These are phyloP conservation scores for Botrytis fragariae DNA, from an alignment of 2,329 filamentous ascomycete genomes.

Conservation along the genomic window DNA sequence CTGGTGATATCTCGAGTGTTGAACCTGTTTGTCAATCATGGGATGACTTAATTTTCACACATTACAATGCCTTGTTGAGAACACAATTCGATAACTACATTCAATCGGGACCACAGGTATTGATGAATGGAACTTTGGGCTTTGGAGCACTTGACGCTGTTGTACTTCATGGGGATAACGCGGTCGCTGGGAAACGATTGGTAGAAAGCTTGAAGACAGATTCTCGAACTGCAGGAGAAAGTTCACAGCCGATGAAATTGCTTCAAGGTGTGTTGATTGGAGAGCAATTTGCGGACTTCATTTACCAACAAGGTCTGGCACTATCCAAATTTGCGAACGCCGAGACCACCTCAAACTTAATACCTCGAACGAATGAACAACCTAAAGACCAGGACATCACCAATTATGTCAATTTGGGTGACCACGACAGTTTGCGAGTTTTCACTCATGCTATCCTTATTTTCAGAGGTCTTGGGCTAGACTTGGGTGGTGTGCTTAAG, in stretches of 20 bases:
- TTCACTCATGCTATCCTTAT: constrained; percentile 69
- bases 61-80: constrained; percentile 82
- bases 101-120: constrained; percentile 51
- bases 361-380: constrained; percentile 42
- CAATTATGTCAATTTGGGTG: constrained; percentile 53
- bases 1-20: constrained; percentile 77
- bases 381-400: constrained; percentile 41
- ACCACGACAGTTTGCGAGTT: constrained; percentile 65
- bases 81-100: constrained; percentile 76
- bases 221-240: constrained; percentile 54
- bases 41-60: constrained; percentile 83
- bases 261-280: constrained; percentile 75
- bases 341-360: constrained; percentile 44
- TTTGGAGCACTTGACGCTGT: constrained; percentile 65
- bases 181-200: constrained; percentile 55
- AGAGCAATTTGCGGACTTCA: constrained; percentile 55
- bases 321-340: constrained; percentile 50
- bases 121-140: constrained; percentile 53
- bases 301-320: constrained; percentile 57
- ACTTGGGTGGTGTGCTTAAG: constrained; percentile 43
- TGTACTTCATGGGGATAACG: constrained; percentile 57
- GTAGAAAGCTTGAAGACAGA: constrained; percentile 59
- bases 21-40: constrained; percentile 73
- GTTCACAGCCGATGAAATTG: constrained; percentile 65
- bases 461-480: constrained; percentile 58